Evolutionary conservation across 805 yeast species (phyloP).

Genomic region (Lachancea cidri): DNA sequence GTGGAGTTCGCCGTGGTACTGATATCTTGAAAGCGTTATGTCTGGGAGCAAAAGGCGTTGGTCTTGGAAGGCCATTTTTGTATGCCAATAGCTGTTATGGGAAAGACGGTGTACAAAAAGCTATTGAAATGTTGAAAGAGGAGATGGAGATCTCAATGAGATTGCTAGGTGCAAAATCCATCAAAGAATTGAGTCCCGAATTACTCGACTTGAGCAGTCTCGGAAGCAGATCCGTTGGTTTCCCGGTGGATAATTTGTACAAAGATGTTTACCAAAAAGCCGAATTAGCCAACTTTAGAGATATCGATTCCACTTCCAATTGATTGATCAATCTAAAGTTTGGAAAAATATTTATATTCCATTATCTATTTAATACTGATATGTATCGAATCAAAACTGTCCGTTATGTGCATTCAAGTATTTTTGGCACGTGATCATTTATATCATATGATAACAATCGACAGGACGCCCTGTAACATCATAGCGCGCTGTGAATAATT

Average conservation of each 20-base stretch:
- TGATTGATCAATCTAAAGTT: too few relatives aligned
- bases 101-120: constrained; percentile 56
- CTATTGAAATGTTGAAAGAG: constrained; percentile 57
- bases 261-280: constrained; percentile 52
- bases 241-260: constrained; percentile 54
- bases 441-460: neutral
- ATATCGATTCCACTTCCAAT: neutral
- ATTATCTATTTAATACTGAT: too few relatives aligned
- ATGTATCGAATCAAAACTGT: neutral
- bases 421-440: neutral
- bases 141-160: constrained; percentile 78
- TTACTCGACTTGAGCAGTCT: constrained; percentile 54
- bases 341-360: neutral
- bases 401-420: too few relatives aligned
- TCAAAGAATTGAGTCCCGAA: constrained; percentile 54
- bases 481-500: neutral
- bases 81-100: constrained; percentile 63
- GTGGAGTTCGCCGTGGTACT: constrained; percentile 66
- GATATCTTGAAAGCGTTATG: constrained; percentile 63
- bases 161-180: constrained; percentile 61
- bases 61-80: constrained; percentile 61
- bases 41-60: constrained; percentile 67
- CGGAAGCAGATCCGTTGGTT: constrained; percentile 36
- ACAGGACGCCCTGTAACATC: neutral
- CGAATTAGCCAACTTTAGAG: constrained; percentile 43